Evolutionary conservation across 2,329 filamentous ascomycete genomes (phyloP), one percentile per base, ranked within the genome.

Genomic region (Pezicula neosporulosa): DNA sequence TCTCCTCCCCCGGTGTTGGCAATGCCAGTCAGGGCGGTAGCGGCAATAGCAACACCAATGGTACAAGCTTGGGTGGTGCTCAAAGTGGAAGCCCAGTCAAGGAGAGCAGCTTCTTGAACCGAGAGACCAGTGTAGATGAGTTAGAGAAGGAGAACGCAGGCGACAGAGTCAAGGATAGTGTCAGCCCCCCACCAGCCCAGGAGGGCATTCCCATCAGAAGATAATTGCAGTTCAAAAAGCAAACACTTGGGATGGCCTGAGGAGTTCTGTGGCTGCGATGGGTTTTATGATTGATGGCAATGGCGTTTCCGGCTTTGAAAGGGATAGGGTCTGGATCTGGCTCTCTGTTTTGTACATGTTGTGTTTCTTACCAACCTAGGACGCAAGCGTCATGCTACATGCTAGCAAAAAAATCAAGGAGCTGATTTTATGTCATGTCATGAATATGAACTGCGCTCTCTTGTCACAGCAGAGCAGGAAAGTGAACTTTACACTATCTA

Each of bases 71-170:
- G 56, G 70, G 70, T 50, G 75, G 77, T 51, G 67, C 77, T 56
- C 80, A 84, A 60, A 80, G 82, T 56, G 86, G 88, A 56, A 94
- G 89, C 68, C 92, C 93, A 2, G 83, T 94, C 63, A 97, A 96
- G 75, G 93, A 97, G 76, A 85, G 83, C 70, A 95, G 88, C 73
- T 90, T 90, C 68, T 75, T 96, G 66, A 85, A 96, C 68, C 82
- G 89, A 57, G 89, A 91, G 72, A 90, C 89, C 6, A 95, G 85
- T 66, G 82, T 72, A 48, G 84, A 88, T 51, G 75, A 83, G 55
- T 66, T 73, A 45, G 72, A 65, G 38, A 72, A 78, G 60, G 71
- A 75, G 28, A 73, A 68, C 41, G 59, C 62, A 43, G 55, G 53
- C 39, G 56, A 62, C 24, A 55, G 53, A 47, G 45, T 42, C 21